Evolutionary conservation across 805 yeast genomes (phyloP).

Genomic region (Yamadazyma phyllophila): DNA sequence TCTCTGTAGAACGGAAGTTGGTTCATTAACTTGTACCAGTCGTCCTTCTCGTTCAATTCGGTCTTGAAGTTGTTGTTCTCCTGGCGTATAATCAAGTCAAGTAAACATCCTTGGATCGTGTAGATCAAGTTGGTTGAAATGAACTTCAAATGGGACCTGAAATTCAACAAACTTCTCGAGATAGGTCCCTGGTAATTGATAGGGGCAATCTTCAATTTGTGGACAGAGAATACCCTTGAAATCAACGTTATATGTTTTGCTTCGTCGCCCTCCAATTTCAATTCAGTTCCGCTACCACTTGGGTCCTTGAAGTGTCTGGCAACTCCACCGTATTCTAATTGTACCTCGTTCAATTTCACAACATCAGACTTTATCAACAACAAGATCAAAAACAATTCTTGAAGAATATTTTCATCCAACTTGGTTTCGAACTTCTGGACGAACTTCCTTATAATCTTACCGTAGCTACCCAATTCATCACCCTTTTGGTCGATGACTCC

Average conservation of each 20-base stretch:
- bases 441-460: slow-evolving; percentile 43
- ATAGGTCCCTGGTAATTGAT: slow-evolving; percentile 66
- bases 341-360: slow-evolving; percentile 40
- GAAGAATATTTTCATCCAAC: slow-evolving; percentile 23
- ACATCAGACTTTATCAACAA: slow-evolving; percentile 39
- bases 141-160: slow-evolving; percentile 61
- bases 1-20: slow-evolving; percentile 60
- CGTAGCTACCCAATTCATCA: slow-evolving; percentile 50
- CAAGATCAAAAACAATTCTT: slow-evolving; percentile 47
- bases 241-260: slow-evolving; percentile 26
- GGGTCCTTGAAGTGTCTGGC: slow-evolving; percentile 34
- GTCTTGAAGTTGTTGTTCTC: slow-evolving; percentile 49
- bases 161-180: slow-evolving; percentile 62
- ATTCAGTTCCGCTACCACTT: slow-evolving; percentile 11
- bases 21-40: slow-evolving; percentile 59
- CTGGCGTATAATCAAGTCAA: slow-evolving; percentile 49
- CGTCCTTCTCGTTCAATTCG: slow-evolving; percentile 34
- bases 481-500: slow-evolving; percentile 47
- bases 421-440: slow-evolving; percentile 14
- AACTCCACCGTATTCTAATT: slow-evolving; percentile 30
- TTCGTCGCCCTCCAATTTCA: slow-evolving; percentile 45
- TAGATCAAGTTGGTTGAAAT: slow-evolving; percentile 51
- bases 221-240: slow-evolving; percentile 37
- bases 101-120: slow-evolving; percentile 49
- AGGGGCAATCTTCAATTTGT: slow-evolving; percentile 38